phyloP scores from a whole-genome alignment of 805 yeast species.

The Kluyveromyces nonfermentans region DNA sequence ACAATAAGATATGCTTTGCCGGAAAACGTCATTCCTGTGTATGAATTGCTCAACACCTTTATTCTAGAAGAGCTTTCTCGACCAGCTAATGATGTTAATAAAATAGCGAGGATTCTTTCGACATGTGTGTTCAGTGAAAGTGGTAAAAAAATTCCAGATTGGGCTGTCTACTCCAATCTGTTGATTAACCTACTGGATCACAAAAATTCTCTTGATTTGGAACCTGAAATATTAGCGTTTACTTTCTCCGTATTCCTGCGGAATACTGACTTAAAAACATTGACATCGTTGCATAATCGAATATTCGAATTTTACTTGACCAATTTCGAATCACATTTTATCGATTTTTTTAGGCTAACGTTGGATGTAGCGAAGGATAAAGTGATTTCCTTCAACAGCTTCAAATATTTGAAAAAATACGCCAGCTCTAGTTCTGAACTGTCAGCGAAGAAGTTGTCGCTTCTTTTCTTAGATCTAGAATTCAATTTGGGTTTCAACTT shows the following conservation, averaged over 20 bases:
- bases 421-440: slow-evolving; percentile 36
- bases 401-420: slow-evolving; percentile 39
- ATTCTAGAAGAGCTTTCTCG: slow-evolving; percentile 13
- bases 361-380: slow-evolving; percentile 36
- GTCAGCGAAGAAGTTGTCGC: slow-evolving; percentile 31
- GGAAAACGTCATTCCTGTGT: slow-evolving; percentile 40
- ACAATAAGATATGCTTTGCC: slow-evolving; percentile 43
- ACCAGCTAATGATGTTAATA: slow-evolving; percentile 17
- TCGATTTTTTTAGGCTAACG: slow-evolving; percentile 33
- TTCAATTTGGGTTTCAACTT: neutral
- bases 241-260: slow-evolving; percentile 43
- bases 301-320: slow-evolving; percentile 34
- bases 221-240: slow-evolving; percentile 32
- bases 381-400: slow-evolving; percentile 34
- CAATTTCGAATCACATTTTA: slow-evolving; percentile 37
- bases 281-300: slow-evolving; percentile 39
- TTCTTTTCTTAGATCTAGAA: slow-evolving; percentile 34
- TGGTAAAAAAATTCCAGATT: slow-evolving; percentile 50
- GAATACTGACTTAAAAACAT: slow-evolving; percentile 40
- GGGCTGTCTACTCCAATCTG: slow-evolving; percentile 30
- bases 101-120: slow-evolving; percentile 34
- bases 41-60: slow-evolving; percentile 26
- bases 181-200: slow-evolving; percentile 9
- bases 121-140: slow-evolving; percentile 57
- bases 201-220: slow-evolving; percentile 3